phyloP scores from a whole-genome alignment of 2,329 filamentous ascomycete species.

The Alternaria sp. region DNA sequence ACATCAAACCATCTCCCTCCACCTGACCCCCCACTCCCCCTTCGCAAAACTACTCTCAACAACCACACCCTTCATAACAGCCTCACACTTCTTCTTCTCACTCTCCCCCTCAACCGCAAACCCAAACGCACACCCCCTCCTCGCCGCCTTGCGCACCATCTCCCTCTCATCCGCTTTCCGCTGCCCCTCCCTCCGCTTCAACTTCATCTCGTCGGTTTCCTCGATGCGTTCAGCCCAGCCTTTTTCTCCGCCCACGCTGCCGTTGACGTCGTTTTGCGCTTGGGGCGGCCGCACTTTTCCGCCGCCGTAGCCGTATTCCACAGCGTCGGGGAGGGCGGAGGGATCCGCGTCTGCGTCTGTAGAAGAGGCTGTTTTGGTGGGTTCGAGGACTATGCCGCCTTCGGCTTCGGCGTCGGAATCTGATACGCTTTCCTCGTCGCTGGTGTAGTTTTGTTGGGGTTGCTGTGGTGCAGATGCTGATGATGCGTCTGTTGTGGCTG shows the following conservation, averaged over 20 bases:
- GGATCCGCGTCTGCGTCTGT: not conserved
- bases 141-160: slow-evolving; percentile 67
- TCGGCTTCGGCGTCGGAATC: slow-evolving; percentile 26
- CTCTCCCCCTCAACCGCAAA: slow-evolving; percentile 44
- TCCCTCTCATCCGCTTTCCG: slow-evolving; percentile 60
- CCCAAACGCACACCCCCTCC: slow-evolving; percentile 65
- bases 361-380: not conserved
- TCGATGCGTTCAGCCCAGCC: slow-evolving; percentile 60
- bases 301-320: slow-evolving; percentile 37
- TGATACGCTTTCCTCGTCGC: slow-evolving; percentile 19
- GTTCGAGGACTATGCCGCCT: slow-evolving; percentile 22
- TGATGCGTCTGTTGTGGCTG: not conserved
- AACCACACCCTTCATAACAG: slow-evolving; percentile 64
- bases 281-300: slow-evolving; percentile 51
- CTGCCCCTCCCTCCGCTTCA: slow-evolving; percentile 59
- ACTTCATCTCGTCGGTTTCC: slow-evolving; percentile 60
- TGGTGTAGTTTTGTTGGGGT: slow-evolving; percentile 1
- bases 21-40: slow-evolving; percentile 65
- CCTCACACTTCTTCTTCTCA: slow-evolving; percentile 60
- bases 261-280: slow-evolving; percentile 60
- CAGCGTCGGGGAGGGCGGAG: slow-evolving; percentile 14
- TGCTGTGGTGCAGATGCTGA: not conserved
- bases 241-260: slow-evolving; percentile 63
- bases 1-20: slow-evolving; percentile 54
- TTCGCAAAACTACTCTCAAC: slow-evolving; percentile 68